Conservation (phyloP, 106 monocot species). For the Cymbidium sinense region DNA sequence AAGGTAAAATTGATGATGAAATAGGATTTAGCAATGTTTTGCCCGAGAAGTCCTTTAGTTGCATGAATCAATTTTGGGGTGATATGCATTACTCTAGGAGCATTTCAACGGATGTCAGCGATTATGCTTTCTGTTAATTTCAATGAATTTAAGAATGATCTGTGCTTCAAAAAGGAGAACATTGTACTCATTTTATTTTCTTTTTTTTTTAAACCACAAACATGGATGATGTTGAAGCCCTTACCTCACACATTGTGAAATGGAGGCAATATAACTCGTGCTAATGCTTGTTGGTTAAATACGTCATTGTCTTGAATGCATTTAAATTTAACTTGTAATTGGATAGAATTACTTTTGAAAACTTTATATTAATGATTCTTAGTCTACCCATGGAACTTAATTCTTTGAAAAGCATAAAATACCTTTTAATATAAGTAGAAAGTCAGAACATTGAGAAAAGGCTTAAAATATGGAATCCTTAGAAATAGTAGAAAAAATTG, state of each 20-base stretch:
- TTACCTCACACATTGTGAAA: background rate
- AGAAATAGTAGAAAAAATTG: too few relatives aligned
- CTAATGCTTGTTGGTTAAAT: too few relatives aligned
- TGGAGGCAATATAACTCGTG: too few relatives aligned
- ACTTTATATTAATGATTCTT: too few relatives aligned
- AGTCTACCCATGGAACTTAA: too few relatives aligned
- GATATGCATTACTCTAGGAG: background rate
- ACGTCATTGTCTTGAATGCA: too few relatives aligned
- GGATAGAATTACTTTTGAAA: too few relatives aligned
- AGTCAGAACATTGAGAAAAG: too few relatives aligned
- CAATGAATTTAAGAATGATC: background rate
- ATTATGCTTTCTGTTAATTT: background rate
- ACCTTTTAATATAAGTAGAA: too few relatives aligned
- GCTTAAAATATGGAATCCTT: too few relatives aligned
- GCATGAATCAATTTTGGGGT: background rate
- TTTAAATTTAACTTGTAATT: too few relatives aligned
- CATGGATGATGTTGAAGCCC: background rate
- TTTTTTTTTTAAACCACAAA: background rate
- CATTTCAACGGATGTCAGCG: background rate
- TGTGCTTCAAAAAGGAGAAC: background rate
- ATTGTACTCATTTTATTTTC: background rate
- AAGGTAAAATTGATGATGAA: background rate
- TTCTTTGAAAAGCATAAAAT: too few relatives aligned
- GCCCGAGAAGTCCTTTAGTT: background rate
- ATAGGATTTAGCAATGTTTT: background rate